Evolutionary conservation across 306 rosid species (phyloP).

Genomic region (Prunus kanzakura): DNA sequence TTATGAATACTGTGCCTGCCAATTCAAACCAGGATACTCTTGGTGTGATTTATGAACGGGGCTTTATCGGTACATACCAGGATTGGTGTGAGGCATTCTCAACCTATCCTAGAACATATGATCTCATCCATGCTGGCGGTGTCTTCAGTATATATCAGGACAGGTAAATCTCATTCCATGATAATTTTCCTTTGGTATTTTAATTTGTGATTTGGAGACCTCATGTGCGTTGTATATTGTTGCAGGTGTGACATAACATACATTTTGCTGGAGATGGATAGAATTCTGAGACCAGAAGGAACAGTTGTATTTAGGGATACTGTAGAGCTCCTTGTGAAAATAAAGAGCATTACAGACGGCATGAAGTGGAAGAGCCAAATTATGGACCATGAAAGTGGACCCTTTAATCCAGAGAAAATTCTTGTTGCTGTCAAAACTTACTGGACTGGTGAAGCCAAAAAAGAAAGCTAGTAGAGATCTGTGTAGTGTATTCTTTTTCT

Average conservation of each 20-base stretch:
- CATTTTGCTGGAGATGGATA: constrained; percentile 85
- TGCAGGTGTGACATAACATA: constrained; percentile 71
- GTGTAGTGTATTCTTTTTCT: background rate
- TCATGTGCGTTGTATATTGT: background rate
- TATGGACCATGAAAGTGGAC: constrained; percentile 91
- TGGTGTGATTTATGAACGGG: constrained; percentile 82
- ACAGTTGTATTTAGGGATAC: constrained; percentile 74
- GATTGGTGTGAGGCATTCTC: constrained; percentile 98
- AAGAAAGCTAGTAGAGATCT: constrained; percentile 22
- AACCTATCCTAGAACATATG: constrained; percentile 91
- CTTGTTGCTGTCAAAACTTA: constrained; percentile 73
- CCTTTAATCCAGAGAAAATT: constrained; percentile 92
- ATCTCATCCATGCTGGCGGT: constrained; percentile 79
- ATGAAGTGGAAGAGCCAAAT: constrained; percentile 88
- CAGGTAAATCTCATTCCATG: constrained; percentile 38
- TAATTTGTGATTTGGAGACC: background rate
- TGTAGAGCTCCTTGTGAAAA: constrained; percentile 73
- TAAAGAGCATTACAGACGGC: constrained; percentile 57
- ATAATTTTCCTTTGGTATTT: background rate
- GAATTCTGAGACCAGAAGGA: constrained; percentile 95
- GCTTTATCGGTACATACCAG: constrained; percentile 84
- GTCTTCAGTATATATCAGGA: constrained; percentile 85
- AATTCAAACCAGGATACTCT: constrained; percentile 68
- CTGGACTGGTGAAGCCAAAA: constrained; percentile 65
- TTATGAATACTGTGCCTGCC: constrained; percentile 83